Evolutionary conservation across 805 yeast species (phyloP).

Genomic region (Huiozyma sinensis): DNA sequence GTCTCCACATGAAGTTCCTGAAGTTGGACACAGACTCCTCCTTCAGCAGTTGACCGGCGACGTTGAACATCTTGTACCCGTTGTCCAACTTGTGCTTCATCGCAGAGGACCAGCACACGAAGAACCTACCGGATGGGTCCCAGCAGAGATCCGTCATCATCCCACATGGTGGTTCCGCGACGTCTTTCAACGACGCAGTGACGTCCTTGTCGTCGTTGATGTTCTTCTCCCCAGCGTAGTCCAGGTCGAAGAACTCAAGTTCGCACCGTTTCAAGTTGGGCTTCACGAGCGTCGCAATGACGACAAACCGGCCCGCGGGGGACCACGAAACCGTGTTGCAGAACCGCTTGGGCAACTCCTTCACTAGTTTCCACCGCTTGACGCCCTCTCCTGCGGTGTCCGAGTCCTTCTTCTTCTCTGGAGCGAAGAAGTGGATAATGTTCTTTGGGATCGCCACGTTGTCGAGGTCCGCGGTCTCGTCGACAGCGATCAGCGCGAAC

Average conservation of each 20-base stretch:
- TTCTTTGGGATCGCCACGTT: conserved; percentile 59
- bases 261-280: conserved; percentile 44
- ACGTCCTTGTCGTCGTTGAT: conserved; percentile 33
- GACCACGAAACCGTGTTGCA: conserved; percentile 75
- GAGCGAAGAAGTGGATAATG: conserved; percentile 68
- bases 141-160: conserved; percentile 80
- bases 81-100: conserved; percentile 81
- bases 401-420: conserved; percentile 45
- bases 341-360: conserved; percentile 48
- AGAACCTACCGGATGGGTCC: conserved; percentile 93
- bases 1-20: conserved; percentile 92
- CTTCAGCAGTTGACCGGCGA: conserved; percentile 65
- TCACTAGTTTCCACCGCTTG: conserved; percentile 50
- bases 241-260: conserved; percentile 78
- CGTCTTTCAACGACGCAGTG: conserved; percentile 46
- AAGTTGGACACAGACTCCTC: conserved; percentile 75
- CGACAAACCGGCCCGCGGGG: conserved; percentile 84
- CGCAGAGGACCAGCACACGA: conserved; percentile 78
- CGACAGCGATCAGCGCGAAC: conserved; percentile 68
- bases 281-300: conserved; percentile 37
- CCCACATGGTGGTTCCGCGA: conserved; percentile 53
- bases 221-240: conserved; percentile 58
- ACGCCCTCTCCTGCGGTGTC: conserved; percentile 10
- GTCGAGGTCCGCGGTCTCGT: conserved; percentile 31
- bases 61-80: conserved; percentile 81